Conservation (phyloP, 495 filamentous ascomycete genomes). For the Penicillium malachiteum region DNA sequence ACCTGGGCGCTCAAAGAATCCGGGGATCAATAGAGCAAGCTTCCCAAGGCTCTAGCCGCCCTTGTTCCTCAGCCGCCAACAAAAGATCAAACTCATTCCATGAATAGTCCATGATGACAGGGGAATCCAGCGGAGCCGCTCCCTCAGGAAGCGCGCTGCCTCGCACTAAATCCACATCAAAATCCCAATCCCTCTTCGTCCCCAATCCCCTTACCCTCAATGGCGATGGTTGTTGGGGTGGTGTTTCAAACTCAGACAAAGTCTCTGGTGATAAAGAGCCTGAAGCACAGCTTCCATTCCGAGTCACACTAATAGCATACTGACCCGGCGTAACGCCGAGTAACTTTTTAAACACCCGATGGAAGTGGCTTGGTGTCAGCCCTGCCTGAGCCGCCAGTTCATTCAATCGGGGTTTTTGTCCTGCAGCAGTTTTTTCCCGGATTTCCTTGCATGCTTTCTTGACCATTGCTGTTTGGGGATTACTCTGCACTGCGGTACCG, state of each 20-base stretch:
- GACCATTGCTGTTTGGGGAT: constrained; percentile 45
- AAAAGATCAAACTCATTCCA: constrained; percentile 45
- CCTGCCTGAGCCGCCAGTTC: constrained; percentile 53
- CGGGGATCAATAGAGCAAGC: constrained; percentile 18
- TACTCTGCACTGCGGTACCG: constrained; percentile 30
- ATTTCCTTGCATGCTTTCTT: constrained; percentile 44
- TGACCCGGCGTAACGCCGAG: constrained; percentile 61
- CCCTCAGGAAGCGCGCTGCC: constrained; percentile 4
- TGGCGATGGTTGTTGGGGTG: neutral
- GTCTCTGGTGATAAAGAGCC: constrained; percentile 9
- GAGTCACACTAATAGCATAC: constrained; percentile 34
- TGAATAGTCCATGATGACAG: constrained; percentile 9
- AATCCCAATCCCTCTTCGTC: constrained; percentile 5
- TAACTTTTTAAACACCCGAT: constrained; percentile 59
- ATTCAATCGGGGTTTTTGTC: constrained; percentile 43
- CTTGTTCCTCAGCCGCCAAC: constrained; percentile 31
- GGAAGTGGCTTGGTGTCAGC: constrained; percentile 61
- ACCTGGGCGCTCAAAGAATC: constrained; percentile 6
- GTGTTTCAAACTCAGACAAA: constrained; percentile 14
- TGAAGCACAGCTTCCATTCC: constrained; percentile 3
- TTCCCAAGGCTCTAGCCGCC: constrained; percentile 7
- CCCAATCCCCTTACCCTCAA: neutral
- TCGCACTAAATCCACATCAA: constrained; percentile 16
- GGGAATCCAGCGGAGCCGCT: constrained; percentile 8
- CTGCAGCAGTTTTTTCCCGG: constrained; percentile 21